A percentile compares a stretch with the other conserved stretches of the same genome.
phyloP scores from a whole-genome alignment of 2,329 filamentous ascomycete species.

The Rhinocladiella mackenziei region DNA sequence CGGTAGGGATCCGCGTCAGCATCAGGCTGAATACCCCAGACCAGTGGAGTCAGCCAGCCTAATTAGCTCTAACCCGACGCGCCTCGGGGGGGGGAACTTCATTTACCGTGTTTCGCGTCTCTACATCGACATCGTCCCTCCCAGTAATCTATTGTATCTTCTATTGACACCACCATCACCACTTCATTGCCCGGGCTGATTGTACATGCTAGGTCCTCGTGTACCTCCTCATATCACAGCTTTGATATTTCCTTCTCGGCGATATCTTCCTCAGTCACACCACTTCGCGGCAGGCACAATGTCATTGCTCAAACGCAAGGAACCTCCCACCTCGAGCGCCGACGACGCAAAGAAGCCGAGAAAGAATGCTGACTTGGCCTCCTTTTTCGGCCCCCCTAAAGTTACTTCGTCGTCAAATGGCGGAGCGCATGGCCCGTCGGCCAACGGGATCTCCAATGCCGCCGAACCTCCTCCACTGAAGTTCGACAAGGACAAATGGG shows the following conservation, averaged over 20 bases:
- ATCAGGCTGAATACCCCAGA: too few relatives aligned
- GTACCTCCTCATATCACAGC: too few relatives aligned
- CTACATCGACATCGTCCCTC: not conserved
- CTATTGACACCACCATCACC: not conserved
- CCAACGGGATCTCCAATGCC: constrained; percentile 29
- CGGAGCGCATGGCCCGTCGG: constrained; percentile 24
- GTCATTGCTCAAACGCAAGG: constrained; percentile 27
- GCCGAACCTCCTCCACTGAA: constrained; percentile 40
- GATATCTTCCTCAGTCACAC: too few relatives aligned
- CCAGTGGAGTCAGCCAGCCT: too few relatives aligned
- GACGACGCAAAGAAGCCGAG: constrained; percentile 66
- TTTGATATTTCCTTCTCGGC: too few relatives aligned
- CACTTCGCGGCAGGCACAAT: constrained; percentile 1
- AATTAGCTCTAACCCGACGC: too few relatives aligned
- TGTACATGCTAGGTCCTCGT: too few relatives aligned
- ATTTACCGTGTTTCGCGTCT: not conserved
- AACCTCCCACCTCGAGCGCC: constrained; percentile 22
- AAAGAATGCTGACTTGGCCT: constrained; percentile 73
- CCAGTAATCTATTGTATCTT: not conserved
- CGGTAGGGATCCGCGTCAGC: too few relatives aligned
- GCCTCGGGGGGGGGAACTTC: too few relatives aligned
- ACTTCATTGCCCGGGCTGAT: too few relatives aligned
- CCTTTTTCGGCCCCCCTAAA: constrained; percentile 78
- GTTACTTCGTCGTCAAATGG: constrained; percentile 34
- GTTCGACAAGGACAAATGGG: constrained; percentile 89